A percentile compares a stretch with the other conserved stretches of the same genome.
Evolutionary conservation across 208 protist species (phyloP).

Genomic region (Leptomonas seymouri): DNA sequence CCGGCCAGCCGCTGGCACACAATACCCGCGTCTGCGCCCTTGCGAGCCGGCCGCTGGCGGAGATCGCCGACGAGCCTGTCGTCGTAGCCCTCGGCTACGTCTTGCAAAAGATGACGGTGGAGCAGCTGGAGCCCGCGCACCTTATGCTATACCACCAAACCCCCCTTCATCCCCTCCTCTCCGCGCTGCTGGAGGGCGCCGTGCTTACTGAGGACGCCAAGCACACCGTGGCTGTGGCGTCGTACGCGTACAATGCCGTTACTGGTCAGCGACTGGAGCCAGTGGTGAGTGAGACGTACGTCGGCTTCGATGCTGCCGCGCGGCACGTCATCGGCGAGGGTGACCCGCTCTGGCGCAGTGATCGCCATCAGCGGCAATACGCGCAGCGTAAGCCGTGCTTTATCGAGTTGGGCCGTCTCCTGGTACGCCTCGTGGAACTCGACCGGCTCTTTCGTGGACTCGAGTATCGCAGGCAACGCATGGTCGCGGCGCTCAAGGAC

Average conservation of each 20-base stretch:
- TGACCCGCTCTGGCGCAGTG: slow-evolving; percentile 54
- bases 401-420: slow-evolving; percentile 76
- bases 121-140: slow-evolving; percentile 74
- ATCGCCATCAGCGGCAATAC: slow-evolving; percentile 35
- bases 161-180: slow-evolving; percentile 69
- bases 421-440: slow-evolving; percentile 81
- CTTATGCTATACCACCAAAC: slow-evolving; percentile 89
- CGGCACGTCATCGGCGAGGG: slow-evolving; percentile 61
- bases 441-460: slow-evolving; percentile 74
- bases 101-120: slow-evolving; percentile 71
- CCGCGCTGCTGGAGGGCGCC: slow-evolving; percentile 65
- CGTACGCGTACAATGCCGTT: slow-evolving; percentile 72
- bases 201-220: slow-evolving; percentile 59
- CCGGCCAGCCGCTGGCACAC: slow-evolving; percentile 80
- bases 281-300: slow-evolving; percentile 51
- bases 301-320: slow-evolving; percentile 57
- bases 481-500: slow-evolving; percentile 67
- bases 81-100: slow-evolving; percentile 70
- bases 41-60: slow-evolving; percentile 39
- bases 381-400: slow-evolving; percentile 84
- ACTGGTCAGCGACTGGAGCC: slow-evolving; percentile 77
- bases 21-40: slow-evolving; percentile 76
- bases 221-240: slow-evolving; percentile 49
- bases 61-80: slow-evolving; percentile 73
- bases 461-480: slow-evolving; percentile 66